Percentiles rank a stretch among this genome's conserved stretches.
Evolutionary conservation across 345 rosid species (phyloP).

Genomic region (Rhodomyrtus tomentosa): DNA sequence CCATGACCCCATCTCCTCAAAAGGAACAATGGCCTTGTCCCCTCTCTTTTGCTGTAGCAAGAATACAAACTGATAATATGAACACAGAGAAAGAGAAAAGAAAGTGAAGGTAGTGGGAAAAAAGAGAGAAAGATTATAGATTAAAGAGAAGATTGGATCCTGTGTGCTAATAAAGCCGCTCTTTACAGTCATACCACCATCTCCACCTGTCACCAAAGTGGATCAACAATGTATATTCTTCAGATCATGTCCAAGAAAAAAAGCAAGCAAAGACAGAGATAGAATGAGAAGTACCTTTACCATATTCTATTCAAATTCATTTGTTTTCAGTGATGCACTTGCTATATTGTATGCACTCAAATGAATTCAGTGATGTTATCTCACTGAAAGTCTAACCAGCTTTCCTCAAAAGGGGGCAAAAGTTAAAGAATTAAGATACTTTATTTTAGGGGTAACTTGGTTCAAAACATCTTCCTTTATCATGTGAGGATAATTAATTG

Average conservation of each 20-base stretch:
- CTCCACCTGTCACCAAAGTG: constrained; percentile 52
- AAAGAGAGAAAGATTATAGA: not conserved
- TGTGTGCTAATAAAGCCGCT: constrained; percentile 36
- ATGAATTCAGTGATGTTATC: not conserved
- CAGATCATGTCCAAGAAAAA: not conserved
- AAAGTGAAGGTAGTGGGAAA: not conserved
- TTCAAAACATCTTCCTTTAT: not conserved
- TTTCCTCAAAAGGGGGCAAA: not conserved
- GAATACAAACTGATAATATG: not conserved
- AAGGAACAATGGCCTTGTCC: not conserved
- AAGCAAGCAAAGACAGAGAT: not conserved
- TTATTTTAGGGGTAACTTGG: not conserved
- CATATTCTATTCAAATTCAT: not conserved
- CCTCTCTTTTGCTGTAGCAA: not conserved
- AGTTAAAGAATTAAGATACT: not conserved
- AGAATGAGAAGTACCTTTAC: not conserved
- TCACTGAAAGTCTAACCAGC: not conserved
- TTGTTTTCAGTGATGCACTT: not conserved
- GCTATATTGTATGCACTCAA: not conserved
- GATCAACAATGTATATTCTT: not conserved
- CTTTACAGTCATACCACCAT: constrained; percentile 70
- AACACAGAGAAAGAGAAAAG: not conserved
- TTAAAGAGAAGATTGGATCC: not conserved
- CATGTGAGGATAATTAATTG: not conserved
- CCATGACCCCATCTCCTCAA: not conserved